These are phyloP conservation scores for Vanrija sp. DNA, from an alignment of 1,284 basidiomycete species.

Conservation along the genomic window DNA sequence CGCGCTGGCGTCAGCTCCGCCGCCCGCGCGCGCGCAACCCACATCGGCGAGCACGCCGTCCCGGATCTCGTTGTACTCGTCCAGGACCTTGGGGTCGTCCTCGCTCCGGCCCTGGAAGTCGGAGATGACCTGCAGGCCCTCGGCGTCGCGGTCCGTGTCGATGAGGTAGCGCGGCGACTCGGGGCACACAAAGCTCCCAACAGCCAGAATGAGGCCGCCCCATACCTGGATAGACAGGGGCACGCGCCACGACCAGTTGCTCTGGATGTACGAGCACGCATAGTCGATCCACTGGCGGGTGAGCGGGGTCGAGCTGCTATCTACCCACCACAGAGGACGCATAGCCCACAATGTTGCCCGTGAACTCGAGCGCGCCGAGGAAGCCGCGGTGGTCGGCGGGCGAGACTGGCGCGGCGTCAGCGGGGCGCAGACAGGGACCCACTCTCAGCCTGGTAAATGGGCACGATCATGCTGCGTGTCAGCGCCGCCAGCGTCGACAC, in stretches of 20 bases:
- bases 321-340: constrained; percentile 83
- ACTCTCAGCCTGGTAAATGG: constrained; percentile 68
- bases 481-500: not conserved
- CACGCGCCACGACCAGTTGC: constrained; percentile 75
- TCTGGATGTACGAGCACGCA: constrained; percentile 81
- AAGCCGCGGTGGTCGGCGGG: constrained; percentile 64
- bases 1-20: constrained; percentile 45
- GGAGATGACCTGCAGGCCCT: constrained; percentile 82
- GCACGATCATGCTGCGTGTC: constrained; percentile 78
- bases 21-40: constrained; percentile 24
- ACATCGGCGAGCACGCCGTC: constrained; percentile 80
- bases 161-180: constrained; percentile 94
- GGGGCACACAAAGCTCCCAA: constrained; percentile 81
- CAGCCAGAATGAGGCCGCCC: constrained; percentile 77
- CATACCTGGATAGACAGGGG: constrained; percentile 83
- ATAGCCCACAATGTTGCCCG: constrained; percentile 89
- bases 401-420: constrained; percentile 21
- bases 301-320: not conserved
- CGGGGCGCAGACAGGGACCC: constrained; percentile 5
- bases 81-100: constrained; percentile 66
- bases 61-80: constrained; percentile 90
- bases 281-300: constrained; percentile 84
- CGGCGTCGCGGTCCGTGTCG: constrained; percentile 78
- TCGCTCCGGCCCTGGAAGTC: constrained; percentile 84
- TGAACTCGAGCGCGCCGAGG: constrained; percentile 95